A percentile compares a stretch with the other conserved stretches of the same genome.
Conservation (phyloP, 2,329 filamentous ascomycete genomes). For the Ophiostoma sp. region DNA sequence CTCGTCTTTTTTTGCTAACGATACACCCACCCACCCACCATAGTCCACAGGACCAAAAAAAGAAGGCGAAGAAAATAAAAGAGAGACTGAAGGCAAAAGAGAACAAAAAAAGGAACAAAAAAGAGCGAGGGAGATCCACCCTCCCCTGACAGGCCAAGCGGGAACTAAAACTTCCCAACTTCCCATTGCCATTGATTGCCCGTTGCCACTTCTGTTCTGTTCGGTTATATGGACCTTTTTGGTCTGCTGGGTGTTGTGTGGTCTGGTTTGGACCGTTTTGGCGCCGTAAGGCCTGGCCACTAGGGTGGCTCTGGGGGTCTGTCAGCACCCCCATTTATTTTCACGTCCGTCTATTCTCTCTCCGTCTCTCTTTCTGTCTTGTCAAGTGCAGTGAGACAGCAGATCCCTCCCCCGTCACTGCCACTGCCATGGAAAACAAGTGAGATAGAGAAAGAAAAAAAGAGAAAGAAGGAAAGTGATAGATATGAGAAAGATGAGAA, state of each 20-base stretch:
- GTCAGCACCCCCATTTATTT: slow-evolving; percentile 13
- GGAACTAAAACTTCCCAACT: slow-evolving; percentile 12
- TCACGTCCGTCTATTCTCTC: not conserved
- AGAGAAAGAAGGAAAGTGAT: slow-evolving; percentile 3
- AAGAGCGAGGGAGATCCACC: not conserved
- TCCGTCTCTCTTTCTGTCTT: not conserved
- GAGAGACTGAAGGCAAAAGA: not conserved
- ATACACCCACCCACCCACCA: not conserved
- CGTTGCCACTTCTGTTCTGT: not conserved
- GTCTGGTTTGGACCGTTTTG: slow-evolving; percentile 3
- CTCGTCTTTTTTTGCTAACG: not conserved
- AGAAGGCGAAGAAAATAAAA: not conserved
- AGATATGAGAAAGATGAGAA: not conserved
- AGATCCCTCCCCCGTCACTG: not conserved
- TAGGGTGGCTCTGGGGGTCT: slow-evolving; percentile 7
- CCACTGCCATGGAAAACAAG: not conserved
- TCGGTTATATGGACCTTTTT: slow-evolving; percentile 18
- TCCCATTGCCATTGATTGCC: not conserved
- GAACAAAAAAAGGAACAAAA: slow-evolving; percentile 8
- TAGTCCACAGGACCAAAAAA: not conserved
- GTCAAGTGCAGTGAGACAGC: slow-evolving; percentile 5
- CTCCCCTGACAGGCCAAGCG: slow-evolving; percentile 20
- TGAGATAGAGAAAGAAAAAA: not conserved
- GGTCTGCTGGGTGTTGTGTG: not conserved
- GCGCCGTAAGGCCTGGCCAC: not conserved